Evolutionary conservation across 2,329 filamentous ascomycete species (phyloP).

Genomic region (Hypocrella siamensis): DNA sequence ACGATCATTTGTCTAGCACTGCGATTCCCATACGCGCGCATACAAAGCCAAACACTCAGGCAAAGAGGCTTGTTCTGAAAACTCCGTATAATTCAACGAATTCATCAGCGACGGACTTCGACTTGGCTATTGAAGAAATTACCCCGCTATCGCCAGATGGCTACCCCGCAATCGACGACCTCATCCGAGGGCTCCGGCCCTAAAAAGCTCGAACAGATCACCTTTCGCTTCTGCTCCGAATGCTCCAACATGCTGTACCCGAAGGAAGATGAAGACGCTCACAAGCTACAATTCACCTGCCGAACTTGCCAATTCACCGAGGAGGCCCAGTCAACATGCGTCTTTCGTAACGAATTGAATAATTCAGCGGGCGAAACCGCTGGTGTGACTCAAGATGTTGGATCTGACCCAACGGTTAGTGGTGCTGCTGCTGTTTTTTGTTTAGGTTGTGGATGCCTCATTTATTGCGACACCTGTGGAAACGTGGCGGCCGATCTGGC

Average conservation of each 20-base stretch:
- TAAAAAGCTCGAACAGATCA: slow-evolving; percentile 61
- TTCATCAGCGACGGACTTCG: too few species aligned
- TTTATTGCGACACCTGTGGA: slow-evolving; percentile 26
- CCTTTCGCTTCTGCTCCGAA: slow-evolving; percentile 95
- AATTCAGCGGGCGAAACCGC: slow-evolving; percentile 88
- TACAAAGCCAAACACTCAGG: too few species aligned
- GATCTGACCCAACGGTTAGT: slow-evolving; percentile 97
- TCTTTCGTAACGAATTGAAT: slow-evolving; percentile 89
- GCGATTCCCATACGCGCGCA: too few species aligned
- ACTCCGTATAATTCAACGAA: background rate
- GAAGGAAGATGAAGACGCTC: slow-evolving; percentile 75
- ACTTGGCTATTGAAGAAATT: too few species aligned
- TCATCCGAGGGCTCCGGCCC: slow-evolving; percentile 26
- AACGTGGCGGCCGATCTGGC: slow-evolving; percentile 10
- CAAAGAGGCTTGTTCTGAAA: too few species aligned
- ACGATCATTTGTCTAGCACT: too few species aligned
- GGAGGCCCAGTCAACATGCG: slow-evolving; percentile 72
- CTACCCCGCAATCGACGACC: slow-evolving; percentile 37
- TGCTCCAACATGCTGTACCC: slow-evolving; percentile 98
- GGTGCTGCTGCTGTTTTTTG: slow-evolving; percentile 26
- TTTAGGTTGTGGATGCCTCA: slow-evolving; percentile 27
- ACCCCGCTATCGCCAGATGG: slow-evolving; percentile 23
- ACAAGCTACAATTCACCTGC: slow-evolving; percentile 86
- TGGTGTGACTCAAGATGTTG: slow-evolving; percentile 93
- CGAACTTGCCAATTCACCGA: slow-evolving; percentile 89